phyloP scores from a whole-genome alignment of 768 basidiomycete species.

The Tricholoma hemisulphureum region DNA sequence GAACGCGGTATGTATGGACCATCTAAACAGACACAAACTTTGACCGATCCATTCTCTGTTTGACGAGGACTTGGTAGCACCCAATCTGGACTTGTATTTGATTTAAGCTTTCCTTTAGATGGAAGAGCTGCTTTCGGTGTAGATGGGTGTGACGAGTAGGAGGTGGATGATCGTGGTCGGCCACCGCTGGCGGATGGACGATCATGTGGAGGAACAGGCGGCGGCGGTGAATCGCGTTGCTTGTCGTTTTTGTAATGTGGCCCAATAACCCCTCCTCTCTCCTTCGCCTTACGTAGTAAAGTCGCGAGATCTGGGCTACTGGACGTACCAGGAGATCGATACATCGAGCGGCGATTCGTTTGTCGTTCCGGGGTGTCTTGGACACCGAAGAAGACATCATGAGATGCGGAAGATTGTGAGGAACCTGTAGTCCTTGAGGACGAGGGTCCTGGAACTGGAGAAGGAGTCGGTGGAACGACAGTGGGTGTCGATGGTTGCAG shows the following conservation, averaged over 20 bases:
- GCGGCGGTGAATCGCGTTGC: slow-evolving; percentile 36
- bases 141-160: slow-evolving; percentile 27
- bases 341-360: slow-evolving; percentile 80
- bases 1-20: not conserved
- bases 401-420: slow-evolving; percentile 48
- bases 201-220: slow-evolving; percentile 43
- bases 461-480: slow-evolving; percentile 69
- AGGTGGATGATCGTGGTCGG: slow-evolving; percentile 45
- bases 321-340: slow-evolving; percentile 84
- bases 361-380: slow-evolving; percentile 66
- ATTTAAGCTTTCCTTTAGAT: slow-evolving; percentile 34
- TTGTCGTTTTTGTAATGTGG: slow-evolving; percentile 31
- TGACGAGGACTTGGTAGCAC: slow-evolving; percentile 46
- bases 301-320: slow-evolving; percentile 92
- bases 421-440: slow-evolving; percentile 27
- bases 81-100: slow-evolving; percentile 41
- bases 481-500: slow-evolving; percentile 58
- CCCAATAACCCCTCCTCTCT: slow-evolving; percentile 49
- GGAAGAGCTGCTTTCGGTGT: slow-evolving; percentile 30
- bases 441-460: slow-evolving; percentile 39
- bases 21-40: slow-evolving; percentile 38
- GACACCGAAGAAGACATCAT: slow-evolving; percentile 61
- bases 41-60: slow-evolving; percentile 42
- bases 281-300: slow-evolving; percentile 79
- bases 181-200: slow-evolving; percentile 23